A percentile compares a stretch with the other conserved stretches of the same genome.
These are phyloP conservation scores for Conringia planisiliqua DNA, from an alignment of 345 rosid species.

Conservation along the genomic window DNA sequence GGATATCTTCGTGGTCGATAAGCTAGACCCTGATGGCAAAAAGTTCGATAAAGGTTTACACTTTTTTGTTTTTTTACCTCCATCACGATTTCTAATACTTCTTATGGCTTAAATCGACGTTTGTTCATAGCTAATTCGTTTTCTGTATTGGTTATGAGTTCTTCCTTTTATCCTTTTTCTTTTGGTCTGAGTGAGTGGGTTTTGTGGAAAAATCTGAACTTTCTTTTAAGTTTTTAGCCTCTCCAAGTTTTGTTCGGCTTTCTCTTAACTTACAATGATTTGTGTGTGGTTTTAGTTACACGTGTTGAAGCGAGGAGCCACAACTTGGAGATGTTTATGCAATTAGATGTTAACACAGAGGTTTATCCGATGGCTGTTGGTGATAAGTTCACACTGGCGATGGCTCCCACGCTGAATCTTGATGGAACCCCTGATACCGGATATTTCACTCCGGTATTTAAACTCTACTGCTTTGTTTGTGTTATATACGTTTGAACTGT, in stretches of 20 bases:
- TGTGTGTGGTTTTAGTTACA: constrained; percentile 38
- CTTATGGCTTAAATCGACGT: not conserved
- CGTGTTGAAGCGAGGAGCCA: constrained; percentile 65
- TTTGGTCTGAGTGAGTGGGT: not conserved
- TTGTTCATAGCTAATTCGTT: not conserved
- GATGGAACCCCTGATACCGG: constrained; percentile 76
- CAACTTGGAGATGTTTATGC: constrained; percentile 64
- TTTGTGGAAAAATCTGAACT: not conserved
- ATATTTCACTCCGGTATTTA: constrained; percentile 52
- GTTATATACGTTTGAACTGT: not conserved
- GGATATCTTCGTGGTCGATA: constrained; percentile 64
- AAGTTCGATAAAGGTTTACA: constrained; percentile 70
- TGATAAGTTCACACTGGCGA: constrained; percentile 59
- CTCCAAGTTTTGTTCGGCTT: not conserved
- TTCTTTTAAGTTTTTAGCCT: not conserved
- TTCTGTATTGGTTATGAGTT: not conserved
- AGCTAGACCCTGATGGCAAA: constrained; percentile 72
- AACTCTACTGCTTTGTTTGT: not conserved
- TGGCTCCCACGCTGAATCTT: constrained; percentile 60
- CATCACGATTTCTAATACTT: not conserved
- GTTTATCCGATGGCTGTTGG: constrained; percentile 54
- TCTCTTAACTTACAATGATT: not conserved
- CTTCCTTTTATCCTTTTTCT: not conserved
- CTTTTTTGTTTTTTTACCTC: not conserved
- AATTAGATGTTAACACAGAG: constrained; percentile 60